These are phyloP conservation scores for Echites panduratus DNA, from an alignment of 257 asterid genomes.

Conservation along the genomic window DNA sequence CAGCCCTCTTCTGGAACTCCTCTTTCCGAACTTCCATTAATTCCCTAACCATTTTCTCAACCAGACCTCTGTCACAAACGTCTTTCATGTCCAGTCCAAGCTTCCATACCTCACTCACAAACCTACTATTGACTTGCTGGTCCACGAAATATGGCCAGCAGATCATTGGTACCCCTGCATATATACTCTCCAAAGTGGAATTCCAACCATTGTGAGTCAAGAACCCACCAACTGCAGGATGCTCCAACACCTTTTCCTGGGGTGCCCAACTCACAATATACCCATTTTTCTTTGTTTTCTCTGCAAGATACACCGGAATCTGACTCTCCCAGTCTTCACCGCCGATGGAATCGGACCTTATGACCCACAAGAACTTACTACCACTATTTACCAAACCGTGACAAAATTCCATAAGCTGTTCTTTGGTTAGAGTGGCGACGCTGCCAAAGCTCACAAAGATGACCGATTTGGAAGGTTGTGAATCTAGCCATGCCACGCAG, in stretches of 20 bases:
- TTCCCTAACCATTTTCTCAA: conserved; percentile 16
- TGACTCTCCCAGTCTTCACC: conserved; percentile 14
- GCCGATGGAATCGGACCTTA: conserved; percentile 35
- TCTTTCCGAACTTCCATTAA: conserved; percentile 17
- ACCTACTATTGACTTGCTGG: conserved; percentile 24
- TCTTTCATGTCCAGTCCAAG: conserved; percentile 24
- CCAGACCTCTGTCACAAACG: not conserved
- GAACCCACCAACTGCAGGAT: conserved; percentile 21
- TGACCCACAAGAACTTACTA: conserved; percentile 47
- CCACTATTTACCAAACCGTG: conserved; percentile 57
- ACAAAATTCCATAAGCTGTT: conserved; percentile 44
- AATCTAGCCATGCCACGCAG: conserved; percentile 56
- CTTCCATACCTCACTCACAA: conserved; percentile 22
- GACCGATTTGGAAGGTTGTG: conserved; percentile 41
- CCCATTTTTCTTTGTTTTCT: conserved; percentile 14
- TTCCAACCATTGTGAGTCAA: conserved; percentile 28
- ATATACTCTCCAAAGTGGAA: conserved; percentile 20
- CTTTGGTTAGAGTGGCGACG: conserved; percentile 23
- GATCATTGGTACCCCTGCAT: conserved; percentile 23
- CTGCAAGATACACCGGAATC: conserved; percentile 16
- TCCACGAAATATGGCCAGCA: conserved; percentile 24
- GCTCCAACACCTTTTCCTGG: conserved; percentile 19
- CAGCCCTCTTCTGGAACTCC: conserved; percentile 11
- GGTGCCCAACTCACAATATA: conserved; percentile 18
- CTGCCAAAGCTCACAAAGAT: conserved; percentile 63